Base-by-base conservation (phyloP, 148 eudicot genomes). In the Camellia japonica region DNA sequence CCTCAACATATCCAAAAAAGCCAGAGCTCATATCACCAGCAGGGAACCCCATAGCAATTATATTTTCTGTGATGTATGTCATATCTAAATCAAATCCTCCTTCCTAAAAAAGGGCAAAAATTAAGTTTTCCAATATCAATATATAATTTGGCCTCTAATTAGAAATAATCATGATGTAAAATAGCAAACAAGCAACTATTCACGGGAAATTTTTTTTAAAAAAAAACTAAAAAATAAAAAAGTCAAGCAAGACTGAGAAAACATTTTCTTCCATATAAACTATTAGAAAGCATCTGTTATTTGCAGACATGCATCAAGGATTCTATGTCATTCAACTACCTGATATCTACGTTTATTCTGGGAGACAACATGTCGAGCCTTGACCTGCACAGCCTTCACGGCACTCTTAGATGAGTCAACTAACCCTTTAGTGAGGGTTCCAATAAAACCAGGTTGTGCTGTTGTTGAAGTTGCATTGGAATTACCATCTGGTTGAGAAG, bases 11-110 rank as follows among this genome's bases (percentile, higher is more conserved):
- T 68, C 99, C 95, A 65, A 96, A 90, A 82, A 96, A 90, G 3
- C 99, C 99, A 84, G 99, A 96, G 87, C 98, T 96, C 88, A 92
- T 88, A 83, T 96, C 99, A 75, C 99, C 99, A 82, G 99, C 99
- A 54, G 99, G 99, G 74, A 96, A 96, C 74, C 98, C 99, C 98
- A 96, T 96, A 68, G 98, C 98, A 79, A 96, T 92, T 59, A 96
- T 93, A 84, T 96, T 96, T 90, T 96, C 98, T 5, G 99, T 96
- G 77, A 96, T 96, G 85, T 96, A 96, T 16, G 99, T 92, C 97
- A 96, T 87, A 86, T 96, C 99, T 83, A 96, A 85, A 88, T 96
- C 99, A 86, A 93, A 96, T 78, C 95, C 99, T 79, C 93, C 98
- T 85, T 94, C 99, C 99, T 96, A 71, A 19, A 56, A 42, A 75